These are phyloP conservation scores for Lactarius sp. DNA, from an alignment of 768 basidiomycete genomes.

Conservation along the genomic window DNA sequence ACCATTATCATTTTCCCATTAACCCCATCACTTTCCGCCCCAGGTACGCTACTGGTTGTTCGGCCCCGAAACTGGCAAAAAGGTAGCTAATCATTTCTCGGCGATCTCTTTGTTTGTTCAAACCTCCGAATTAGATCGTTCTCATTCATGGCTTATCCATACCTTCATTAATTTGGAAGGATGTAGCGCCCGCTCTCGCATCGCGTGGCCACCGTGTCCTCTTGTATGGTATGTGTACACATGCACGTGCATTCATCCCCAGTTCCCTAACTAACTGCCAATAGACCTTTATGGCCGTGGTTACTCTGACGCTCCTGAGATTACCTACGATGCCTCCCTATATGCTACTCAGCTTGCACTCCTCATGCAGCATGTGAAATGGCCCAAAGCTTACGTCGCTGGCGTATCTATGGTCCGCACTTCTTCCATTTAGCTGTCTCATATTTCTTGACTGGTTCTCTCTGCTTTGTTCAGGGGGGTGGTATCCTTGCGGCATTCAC, in stretches of 20 bases:
- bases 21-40: neutral
- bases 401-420: slow-evolving; percentile 70
- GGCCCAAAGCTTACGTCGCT: slow-evolving; percentile 59
- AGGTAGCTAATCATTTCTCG: slow-evolving; percentile 36
- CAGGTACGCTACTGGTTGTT: slow-evolving; percentile 75
- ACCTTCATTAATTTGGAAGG: slow-evolving; percentile 72
- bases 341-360: slow-evolving; percentile 78
- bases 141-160: slow-evolving; percentile 76
- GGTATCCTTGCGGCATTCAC: slow-evolving; percentile 68
- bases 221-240: slow-evolving; percentile 62
- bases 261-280: neutral
- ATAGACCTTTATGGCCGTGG: slow-evolving; percentile 78
- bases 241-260: neutral
- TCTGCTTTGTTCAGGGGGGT: slow-evolving; percentile 50
- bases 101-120: neutral
- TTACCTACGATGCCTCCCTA: slow-evolving; percentile 57
- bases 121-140: slow-evolving; percentile 46
- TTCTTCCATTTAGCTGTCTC: neutral
- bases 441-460: neutral
- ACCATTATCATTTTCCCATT: neutral
- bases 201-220: slow-evolving; percentile 66
- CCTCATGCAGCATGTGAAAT: slow-evolving; percentile 71
- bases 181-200: slow-evolving; percentile 62
- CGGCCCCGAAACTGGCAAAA: slow-evolving; percentile 62
- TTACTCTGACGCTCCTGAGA: slow-evolving; percentile 75